phyloP scores from a whole-genome alignment of 306 rosid species.

The Cyamopsis tetragonoloba region DNA sequence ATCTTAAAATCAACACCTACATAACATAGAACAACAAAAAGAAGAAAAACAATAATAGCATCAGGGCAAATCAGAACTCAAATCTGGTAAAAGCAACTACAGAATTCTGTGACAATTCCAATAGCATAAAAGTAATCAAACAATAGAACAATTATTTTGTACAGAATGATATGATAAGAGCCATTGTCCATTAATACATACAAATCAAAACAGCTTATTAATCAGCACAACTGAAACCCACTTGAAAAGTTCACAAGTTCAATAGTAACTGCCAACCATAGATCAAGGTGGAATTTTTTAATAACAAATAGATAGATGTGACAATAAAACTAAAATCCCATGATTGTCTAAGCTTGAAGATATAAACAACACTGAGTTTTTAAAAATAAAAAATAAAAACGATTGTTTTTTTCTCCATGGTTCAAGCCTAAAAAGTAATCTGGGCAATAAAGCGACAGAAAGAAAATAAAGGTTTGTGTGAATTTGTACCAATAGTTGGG shows the following conservation, averaged over 20 bases:
- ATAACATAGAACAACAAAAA: slow-evolving; percentile 11
- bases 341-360: not conserved
- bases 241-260: not conserved
- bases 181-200: too few relatives aligned
- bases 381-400: not conserved
- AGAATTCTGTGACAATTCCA: not conserved
- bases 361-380: not conserved
- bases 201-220: not conserved
- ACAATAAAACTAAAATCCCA: not conserved
- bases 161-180: not conserved
- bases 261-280: not conserved
- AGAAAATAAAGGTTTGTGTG: not conserved
- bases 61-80: not conserved
- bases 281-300: too few relatives aligned
- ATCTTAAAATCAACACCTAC: slow-evolving; percentile 98
- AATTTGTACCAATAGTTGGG: slow-evolving; percentile 87
- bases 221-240: not conserved
- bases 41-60: not conserved
- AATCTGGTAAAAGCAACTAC: not conserved
- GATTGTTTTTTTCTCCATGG: not conserved
- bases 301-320: too few relatives aligned
- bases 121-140: not conserved
- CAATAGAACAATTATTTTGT: slow-evolving; percentile 16
- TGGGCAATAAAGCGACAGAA: slow-evolving; percentile 1
- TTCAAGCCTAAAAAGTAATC: not conserved